phyloP scores from a whole-genome alignment of 2,329 filamentous ascomycete genomes.

The Albophoma yamanashiensis region DNA sequence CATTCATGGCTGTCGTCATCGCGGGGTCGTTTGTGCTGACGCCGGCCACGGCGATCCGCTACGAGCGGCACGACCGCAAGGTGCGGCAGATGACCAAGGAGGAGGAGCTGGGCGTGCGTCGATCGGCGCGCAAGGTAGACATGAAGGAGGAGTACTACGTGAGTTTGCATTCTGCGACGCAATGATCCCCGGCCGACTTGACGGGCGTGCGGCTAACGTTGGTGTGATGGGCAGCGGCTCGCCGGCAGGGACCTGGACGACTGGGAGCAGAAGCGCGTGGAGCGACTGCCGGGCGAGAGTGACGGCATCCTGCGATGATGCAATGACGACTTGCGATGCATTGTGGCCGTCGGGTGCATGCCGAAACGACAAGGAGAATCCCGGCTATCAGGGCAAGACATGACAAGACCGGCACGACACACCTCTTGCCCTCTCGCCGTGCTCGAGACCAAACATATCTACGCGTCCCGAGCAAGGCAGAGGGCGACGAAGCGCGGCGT shows the following conservation, averaged over 20 bases:
- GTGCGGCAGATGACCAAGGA: constrained; percentile 77
- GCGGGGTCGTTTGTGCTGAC: constrained; percentile 90
- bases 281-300: constrained; percentile 79
- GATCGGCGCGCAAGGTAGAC: constrained; percentile 59
- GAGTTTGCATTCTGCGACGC: constrained; percentile 25
- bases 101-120: constrained; percentile 75
- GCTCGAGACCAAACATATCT: too few relatives aligned
- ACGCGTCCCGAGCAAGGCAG: neutral
- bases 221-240: constrained; percentile 13
- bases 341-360: neutral
- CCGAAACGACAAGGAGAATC: constrained; percentile 2
- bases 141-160: constrained; percentile 85
- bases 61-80: constrained; percentile 86
- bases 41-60: constrained; percentile 84
- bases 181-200: neutral
- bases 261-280: constrained; percentile 94
- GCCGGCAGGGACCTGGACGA: constrained; percentile 83
- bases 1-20: constrained; percentile 83
- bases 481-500: neutral
- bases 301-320: constrained; percentile 60
- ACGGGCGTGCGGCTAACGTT: neutral
- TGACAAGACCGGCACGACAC: neutral
- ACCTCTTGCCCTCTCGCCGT: neutral
- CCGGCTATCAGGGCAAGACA: constrained; percentile 2
- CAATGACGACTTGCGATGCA: neutral